Base-by-base conservation (phyloP, 257 asterid genomes). In the Solanum bulbocastanum region DNA sequence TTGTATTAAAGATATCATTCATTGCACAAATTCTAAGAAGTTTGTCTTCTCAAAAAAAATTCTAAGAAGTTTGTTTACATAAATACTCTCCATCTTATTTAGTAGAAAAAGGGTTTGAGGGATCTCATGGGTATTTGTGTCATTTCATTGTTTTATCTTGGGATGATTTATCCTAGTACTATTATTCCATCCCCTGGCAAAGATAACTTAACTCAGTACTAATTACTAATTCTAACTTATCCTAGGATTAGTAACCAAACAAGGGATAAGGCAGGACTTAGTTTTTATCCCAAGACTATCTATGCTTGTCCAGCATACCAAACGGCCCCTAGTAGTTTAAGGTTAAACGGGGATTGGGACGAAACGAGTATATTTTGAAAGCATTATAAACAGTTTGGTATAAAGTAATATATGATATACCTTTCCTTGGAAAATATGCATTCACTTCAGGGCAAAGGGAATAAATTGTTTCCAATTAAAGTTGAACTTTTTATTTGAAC, bases 401-500 rank as follows among this genome's bases (percentile, higher is more conserved):
- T 8, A 30, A 30, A 18, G 69, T 82, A 9, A 16, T 30, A 32
- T 46, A 82, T 82, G 65, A 76, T 66, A 37, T 39, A 14, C 6
- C 66, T 66, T 72, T 56, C 65, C 39, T 30, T 23, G 76, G 23
- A 39, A 49, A 14, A 35, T 25, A 56, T 30, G 65, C 58, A 27
- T 46, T 44, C 85, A 81, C 66, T 42, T 49, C 4, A 32, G 12
- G 68, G 69, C 15, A 25, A 82, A 82, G 69, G 86, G 66, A 46
- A 56, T 44, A 27, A 16, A 93, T 91, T 90, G 94, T 93, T 93
- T 88, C 91, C 93, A 91, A 90, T 90, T 93, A 91, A 94, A 90
- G 94, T 92, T 46, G 66, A 79, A 46, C 39, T 79, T 79, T 27
- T 79, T 79, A 32, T 79, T 79, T 30, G 85, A 81, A 81, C 27